Evolutionary conservation across 139 green algal species (phyloP).

Genomic region (Choricystis sp.): DNA sequence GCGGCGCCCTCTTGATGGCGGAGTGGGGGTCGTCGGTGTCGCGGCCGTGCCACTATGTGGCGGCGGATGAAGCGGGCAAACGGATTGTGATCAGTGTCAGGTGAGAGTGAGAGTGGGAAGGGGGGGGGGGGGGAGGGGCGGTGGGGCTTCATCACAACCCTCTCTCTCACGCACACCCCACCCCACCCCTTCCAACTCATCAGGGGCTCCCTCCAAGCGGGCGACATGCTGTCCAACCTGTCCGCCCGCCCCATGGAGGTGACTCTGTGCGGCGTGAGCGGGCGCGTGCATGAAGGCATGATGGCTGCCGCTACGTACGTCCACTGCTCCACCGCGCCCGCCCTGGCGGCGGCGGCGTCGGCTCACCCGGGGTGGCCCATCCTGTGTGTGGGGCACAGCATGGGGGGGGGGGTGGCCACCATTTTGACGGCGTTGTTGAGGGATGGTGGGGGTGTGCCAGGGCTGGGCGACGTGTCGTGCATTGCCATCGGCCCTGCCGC

Average conservation of each 20-base stretch:
- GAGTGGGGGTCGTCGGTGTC: conserved; percentile 18
- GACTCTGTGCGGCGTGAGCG: neutral
- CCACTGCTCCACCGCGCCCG: neutral
- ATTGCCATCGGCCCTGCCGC: conserved; percentile 15
- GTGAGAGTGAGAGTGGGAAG: too few relatives aligned
- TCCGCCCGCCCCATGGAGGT: neutral
- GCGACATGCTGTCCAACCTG: conserved; percentile 4
- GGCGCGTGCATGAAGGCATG: conserved; percentile 7
- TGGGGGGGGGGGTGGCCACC: conserved; percentile 9
- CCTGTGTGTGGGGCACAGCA: neutral
- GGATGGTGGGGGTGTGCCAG: conserved; percentile 4
- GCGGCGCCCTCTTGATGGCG: conserved; percentile 15
- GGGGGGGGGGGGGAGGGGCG: too few relatives aligned
- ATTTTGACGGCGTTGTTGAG: conserved; percentile 15
- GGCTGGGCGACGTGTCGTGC: conserved; percentile 8
- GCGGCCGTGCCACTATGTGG: conserved; percentile 37
- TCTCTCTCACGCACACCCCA: too few relatives aligned
- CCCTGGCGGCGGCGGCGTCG: neutral
- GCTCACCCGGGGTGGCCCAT: neutral
- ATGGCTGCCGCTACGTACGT: conserved; percentile 3
- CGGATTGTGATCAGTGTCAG: conserved; percentile 32
- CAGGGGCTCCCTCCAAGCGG: conserved; percentile 5
- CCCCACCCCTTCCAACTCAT: too few relatives aligned
- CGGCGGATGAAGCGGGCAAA: conserved; percentile 20
- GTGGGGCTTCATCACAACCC: too few relatives aligned